Percentiles rank a stretch among this genome's conserved stretches.
phyloP scores from a whole-genome alignment of 192 early-diverging fungal genomes.

The Diversispora epigaea region DNA sequence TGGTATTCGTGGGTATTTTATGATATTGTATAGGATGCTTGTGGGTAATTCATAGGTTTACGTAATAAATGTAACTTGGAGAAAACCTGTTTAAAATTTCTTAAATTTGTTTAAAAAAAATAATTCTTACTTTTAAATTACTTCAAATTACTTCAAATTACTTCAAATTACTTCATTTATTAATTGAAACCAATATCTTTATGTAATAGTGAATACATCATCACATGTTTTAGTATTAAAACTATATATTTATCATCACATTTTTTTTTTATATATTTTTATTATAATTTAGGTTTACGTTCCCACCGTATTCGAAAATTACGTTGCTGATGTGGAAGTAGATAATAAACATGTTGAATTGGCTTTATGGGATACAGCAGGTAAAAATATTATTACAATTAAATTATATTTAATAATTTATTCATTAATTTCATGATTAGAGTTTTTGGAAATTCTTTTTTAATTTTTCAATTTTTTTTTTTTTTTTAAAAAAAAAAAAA shows the following conservation, averaged over 20 bases:
- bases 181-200: too few species aligned
- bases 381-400: slow-evolving; percentile 38
- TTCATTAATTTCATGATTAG: background rate
- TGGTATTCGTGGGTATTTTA: background rate
- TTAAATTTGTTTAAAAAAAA: too few species aligned
- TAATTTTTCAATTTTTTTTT: background rate
- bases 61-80: too few species aligned
- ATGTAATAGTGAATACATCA: too few species aligned
- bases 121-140: too few species aligned
- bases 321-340: slow-evolving; percentile 69
- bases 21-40: too few species aligned
- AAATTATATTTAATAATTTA: slow-evolving; percentile 15
- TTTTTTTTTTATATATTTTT: background rate
- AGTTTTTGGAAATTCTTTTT: background rate
- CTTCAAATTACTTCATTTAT: too few species aligned
- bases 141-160: too few species aligned
- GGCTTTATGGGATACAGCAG: slow-evolving; percentile 77
- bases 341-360: slow-evolving; percentile 70
- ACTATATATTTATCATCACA: background rate
- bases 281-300: slow-evolving; percentile 55
- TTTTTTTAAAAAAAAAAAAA: background rate
- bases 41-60: too few species aligned
- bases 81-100: too few species aligned
- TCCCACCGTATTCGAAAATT: slow-evolving; percentile 77
- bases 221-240: background rate